phyloP scores from a whole-genome alignment of 2,329 filamentous ascomycete genomes.

The Penicillium sp. region DNA sequence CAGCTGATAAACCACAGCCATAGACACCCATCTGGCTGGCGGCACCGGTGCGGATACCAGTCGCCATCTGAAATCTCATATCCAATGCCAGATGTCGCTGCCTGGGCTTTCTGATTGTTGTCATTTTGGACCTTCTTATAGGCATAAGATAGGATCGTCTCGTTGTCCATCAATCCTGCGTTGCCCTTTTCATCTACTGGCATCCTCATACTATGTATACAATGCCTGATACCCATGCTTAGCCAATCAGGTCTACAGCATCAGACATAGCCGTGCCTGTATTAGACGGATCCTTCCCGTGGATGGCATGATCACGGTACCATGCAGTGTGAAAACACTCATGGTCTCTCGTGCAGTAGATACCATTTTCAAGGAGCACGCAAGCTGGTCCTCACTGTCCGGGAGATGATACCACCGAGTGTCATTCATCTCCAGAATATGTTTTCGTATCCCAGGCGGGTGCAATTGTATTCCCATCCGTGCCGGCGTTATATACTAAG shows the following conservation, averaged over 20 bases:
- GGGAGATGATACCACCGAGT: too few species aligned
- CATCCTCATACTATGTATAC: constrained; percentile 30
- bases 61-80: constrained; percentile 17
- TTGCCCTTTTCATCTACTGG: constrained; percentile 30
- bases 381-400: too few species aligned
- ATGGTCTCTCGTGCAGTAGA: too few species aligned
- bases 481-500: too few species aligned
- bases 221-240: constrained; percentile 37
- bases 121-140: constrained; percentile 4
- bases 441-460: too few species aligned
- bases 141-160: constrained; percentile 16
- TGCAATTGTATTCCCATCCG: too few species aligned
- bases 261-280: constrained; percentile 47
- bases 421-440: too few species aligned
- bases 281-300: constrained; percentile 44
- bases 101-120: constrained; percentile 1
- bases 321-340: constrained; percentile 35
- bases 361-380: too few species aligned
- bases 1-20: not conserved
- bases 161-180: constrained; percentile 23
- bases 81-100: constrained; percentile 16
- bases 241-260: constrained; percentile 38
- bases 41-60: constrained; percentile 20
- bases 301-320: constrained; percentile 47
- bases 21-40: constrained; percentile 17